These are phyloP conservation scores for Erodium moschatum DNA, from an alignment of 441 rosid genomes.

Conservation along the genomic window DNA sequence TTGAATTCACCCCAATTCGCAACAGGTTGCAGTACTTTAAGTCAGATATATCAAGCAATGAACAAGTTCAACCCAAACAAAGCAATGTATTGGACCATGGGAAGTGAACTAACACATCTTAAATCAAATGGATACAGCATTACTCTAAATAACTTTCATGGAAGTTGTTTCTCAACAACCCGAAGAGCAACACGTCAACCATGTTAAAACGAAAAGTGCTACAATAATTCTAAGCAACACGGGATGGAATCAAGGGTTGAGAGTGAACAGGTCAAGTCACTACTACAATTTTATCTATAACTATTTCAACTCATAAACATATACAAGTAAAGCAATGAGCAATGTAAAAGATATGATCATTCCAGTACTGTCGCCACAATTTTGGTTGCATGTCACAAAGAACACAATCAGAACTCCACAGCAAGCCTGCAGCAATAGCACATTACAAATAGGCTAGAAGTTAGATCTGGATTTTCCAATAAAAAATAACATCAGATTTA, in stretches of 20 bases:
- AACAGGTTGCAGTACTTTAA: neutral
- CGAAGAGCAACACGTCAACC: neutral
- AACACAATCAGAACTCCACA: neutral
- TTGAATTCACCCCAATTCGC: too few relatives aligned
- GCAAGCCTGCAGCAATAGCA: neutral
- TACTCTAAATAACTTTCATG: neutral
- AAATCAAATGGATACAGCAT: neutral
- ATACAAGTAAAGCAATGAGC: neutral
- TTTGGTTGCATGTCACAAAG: neutral
- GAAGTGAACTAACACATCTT: neutral
- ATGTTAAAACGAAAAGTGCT: neutral
- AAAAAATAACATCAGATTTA: too few relatives aligned
- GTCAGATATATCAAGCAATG: neutral
- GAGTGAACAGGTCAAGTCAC: neutral
- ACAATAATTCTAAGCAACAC: neutral
- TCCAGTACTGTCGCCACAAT: neutral
- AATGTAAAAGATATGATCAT: neutral
- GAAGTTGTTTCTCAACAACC: neutral
- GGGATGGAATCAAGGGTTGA: neutral
- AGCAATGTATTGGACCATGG: neutral
- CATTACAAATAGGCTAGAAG: neutral
- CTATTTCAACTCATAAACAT: neutral
- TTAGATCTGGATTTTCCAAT: neutral
- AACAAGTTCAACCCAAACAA: neutral
- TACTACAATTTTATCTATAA: too few relatives aligned